These are phyloP conservation scores for Rhazya stricta DNA, from an alignment of 257 asterid genomes.

Conservation along the genomic window DNA sequence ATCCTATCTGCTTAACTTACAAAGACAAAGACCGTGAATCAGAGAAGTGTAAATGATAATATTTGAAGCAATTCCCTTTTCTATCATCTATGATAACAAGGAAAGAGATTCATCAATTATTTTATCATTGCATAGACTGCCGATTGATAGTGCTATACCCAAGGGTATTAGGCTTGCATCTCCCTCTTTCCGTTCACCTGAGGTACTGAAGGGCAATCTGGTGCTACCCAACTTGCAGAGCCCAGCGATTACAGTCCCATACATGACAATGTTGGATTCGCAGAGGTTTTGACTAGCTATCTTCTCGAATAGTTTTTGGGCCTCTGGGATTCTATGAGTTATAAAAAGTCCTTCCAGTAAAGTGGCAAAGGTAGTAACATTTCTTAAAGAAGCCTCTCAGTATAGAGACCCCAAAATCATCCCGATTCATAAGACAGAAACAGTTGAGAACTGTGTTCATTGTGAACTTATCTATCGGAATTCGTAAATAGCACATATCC, in stretches of 20 bases:
- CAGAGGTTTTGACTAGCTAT: constrained; percentile 18
- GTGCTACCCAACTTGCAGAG: constrained; percentile 32
- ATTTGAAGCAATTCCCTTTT: constrained; percentile 12
- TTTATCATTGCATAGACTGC: constrained; percentile 20
- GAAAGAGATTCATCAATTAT: too few relatives aligned
- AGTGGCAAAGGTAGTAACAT: too few relatives aligned
- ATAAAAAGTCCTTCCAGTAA: too few relatives aligned
- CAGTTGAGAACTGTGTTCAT: background rate
- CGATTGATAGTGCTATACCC: constrained; percentile 13
- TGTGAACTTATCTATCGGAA: background rate
- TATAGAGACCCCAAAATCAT: background rate
- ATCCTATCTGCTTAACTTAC: background rate
- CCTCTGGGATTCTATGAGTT: constrained; percentile 14
- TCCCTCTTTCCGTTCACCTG: background rate
- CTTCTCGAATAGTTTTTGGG: constrained; percentile 21
- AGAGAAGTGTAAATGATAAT: constrained; percentile 14
- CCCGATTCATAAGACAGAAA: background rate
- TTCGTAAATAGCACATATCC: background rate
- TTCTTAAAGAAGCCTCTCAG: constrained; percentile 20
- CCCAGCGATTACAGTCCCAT: too few relatives aligned
- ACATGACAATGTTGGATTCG: background rate
- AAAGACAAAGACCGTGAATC: constrained; percentile 22
- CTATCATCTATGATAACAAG: too few relatives aligned
- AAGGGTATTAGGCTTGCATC: constrained; percentile 10
- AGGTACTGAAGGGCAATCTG: constrained; percentile 13